Conservation (phyloP, 305 asterid genomes). For the Withania somnifera region DNA sequence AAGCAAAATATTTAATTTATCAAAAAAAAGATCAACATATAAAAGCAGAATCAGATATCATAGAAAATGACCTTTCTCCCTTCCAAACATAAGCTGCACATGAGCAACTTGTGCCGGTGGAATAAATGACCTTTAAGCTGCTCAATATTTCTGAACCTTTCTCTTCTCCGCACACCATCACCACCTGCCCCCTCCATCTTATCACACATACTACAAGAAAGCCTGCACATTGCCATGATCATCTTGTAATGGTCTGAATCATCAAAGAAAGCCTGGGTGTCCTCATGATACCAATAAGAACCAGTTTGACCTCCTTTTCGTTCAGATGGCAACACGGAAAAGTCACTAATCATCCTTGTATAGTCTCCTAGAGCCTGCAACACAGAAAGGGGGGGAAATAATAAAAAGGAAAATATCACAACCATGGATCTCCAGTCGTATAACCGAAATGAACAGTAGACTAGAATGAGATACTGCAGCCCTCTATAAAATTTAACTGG, state of each 20-base stretch:
- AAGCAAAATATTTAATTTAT: neutral
- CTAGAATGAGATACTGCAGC: neutral
- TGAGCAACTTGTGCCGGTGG: conserved; percentile 67
- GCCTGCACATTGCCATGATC: conserved; percentile 98
- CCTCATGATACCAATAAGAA: conserved; percentile 85
- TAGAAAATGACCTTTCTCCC: conserved; percentile 66
- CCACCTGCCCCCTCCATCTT: conserved; percentile 39
- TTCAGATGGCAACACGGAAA: conserved; percentile 55
- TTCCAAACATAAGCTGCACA: conserved; percentile 97
- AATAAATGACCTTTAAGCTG: conserved; percentile 89
- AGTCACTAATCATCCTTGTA: conserved; percentile 57
- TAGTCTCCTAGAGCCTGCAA: conserved; percentile 83
- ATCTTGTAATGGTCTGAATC: conserved; percentile 89
- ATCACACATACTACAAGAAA: conserved; percentile 84
- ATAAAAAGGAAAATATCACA: neutral
- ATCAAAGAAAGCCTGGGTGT: conserved; percentile 81
- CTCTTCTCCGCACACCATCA: conserved; percentile 49
- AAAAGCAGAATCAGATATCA: neutral
- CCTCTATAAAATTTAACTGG: neutral
- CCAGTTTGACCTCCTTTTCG: conserved; percentile 69
- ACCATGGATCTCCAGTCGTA: neutral
- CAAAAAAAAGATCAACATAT: neutral
- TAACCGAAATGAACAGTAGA: neutral
- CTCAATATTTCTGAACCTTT: conserved; percentile 63
- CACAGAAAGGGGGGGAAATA: neutral